These are phyloP conservation scores for Didymosphaeria variabile DNA, from an alignment of 2,329 filamentous ascomycete species.

Conservation along the genomic window DNA sequence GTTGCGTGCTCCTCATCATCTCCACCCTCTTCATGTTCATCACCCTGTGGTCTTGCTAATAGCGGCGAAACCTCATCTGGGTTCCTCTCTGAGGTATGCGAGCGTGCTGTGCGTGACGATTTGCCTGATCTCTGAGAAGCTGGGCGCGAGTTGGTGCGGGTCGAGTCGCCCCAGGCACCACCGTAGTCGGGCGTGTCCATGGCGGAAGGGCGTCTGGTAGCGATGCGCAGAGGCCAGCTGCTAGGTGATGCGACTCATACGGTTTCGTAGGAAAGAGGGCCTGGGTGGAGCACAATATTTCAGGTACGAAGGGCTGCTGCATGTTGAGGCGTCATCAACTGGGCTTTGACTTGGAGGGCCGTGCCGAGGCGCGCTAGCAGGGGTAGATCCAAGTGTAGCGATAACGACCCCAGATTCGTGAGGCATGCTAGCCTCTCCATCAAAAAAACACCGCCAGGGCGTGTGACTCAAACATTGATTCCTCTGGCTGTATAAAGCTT, in stretches of 20 bases:
- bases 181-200: conserved; percentile 46
- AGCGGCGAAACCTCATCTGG: conserved; percentile 54
- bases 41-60: conserved; percentile 36
- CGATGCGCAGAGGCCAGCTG: conserved; percentile 11
- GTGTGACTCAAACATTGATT: conserved; percentile 31
- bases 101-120: conserved; percentile 44
- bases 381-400: conserved; percentile 17
- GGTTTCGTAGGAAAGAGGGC: conserved; percentile 1
- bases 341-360: conserved; percentile 2
- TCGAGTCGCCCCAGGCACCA: conserved; percentile 45
- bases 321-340: conserved; percentile 16
- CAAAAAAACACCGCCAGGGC: conserved; percentile 19
- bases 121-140: conserved; percentile 47
- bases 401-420: conserved; percentile 27
- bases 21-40: conserved; percentile 35
- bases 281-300: background rate
- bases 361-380: conserved; percentile 21
- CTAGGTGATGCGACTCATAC: conserved; percentile 23
- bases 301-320: conserved; percentile 2
- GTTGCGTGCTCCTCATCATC: conserved; percentile 38
- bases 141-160: conserved; percentile 48
- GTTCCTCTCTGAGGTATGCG: conserved; percentile 38
- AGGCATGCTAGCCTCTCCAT: conserved; percentile 8
- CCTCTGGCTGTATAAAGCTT: conserved; percentile 19
- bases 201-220: conserved; percentile 19